Base-by-base conservation (phyloP, 2,329 filamentous ascomycete genomes). In the Hypoxylon sp. region DNA sequence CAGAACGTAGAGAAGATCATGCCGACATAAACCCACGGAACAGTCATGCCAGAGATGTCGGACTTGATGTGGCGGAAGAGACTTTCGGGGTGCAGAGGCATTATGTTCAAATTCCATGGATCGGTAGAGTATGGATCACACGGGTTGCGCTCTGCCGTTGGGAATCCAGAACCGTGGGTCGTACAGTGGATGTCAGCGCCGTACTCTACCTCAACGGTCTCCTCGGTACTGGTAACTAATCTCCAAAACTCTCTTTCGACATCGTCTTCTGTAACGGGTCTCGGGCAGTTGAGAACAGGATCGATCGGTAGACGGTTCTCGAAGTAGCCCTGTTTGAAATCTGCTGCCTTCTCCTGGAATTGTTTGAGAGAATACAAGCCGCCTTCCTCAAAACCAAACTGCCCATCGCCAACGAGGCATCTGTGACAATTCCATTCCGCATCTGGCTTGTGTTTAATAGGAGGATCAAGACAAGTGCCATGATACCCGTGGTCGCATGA, bases 1-100 rank as follows among this genome's bases (percentile, higher is more conserved):
- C 96, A 99, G 77, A 99, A 99, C 0, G 96, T 98, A 0, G 96
- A 99, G 79, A 99, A 99, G 42, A 97, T 97, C 96, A 99, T 99
- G 68, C 96, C 96, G 3, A 99, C 96, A 77, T 99, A 99, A 3
- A 99, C 90, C 96, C 96, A 99, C 0, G 96, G 96, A 6, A 99
- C 95, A 0, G 96, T 99, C 96, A 99, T 99, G 39, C 96, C 96
- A 1, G 96, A 98, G 58, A 99, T 97, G 77, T 99, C 96, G 0
- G 95, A 94, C 79, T 98, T 98, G 84, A 99, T 98, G 75, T 99
- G 93, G 53, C 95, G 89, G 83, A 99, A 99, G 0, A 99, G 84
- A 52, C 94, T 98, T 57, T 98, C 95, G 0, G 92, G 90, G 72
- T 97, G 91, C 57, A 98, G 89, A 0, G 96, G 96, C 67, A 98